Base-by-base conservation (phyloP, 2,329 filamentous ascomycete genomes). In the Colletotrichum cereale region DNA sequence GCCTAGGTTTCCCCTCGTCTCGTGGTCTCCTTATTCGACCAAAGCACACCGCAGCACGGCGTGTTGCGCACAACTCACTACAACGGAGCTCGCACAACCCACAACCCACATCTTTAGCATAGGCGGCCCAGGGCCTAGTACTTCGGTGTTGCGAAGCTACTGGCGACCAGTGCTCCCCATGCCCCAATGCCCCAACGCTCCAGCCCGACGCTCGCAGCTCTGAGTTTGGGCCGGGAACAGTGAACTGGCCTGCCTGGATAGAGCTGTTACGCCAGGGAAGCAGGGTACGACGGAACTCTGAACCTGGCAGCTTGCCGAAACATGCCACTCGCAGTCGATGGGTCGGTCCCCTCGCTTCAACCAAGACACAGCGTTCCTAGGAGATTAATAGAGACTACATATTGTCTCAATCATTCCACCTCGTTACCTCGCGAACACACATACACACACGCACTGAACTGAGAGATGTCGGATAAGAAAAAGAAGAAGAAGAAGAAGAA, bases 321-420 rank as follows among this genome's bases (percentile, higher is more conserved):
- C 65, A 68, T 71, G 58, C 58, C 65, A 71, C 65, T 68, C 57
- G 26, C 40, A 48, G 55, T 48, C 64, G 68, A 68, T 38, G 42
- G 55, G 38, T 26, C 42, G n/a, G n/a, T n/a, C n/a, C n/a, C 63
- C 64, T 67, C 68, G 68, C 69, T 68, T 64, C 29, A 55, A 69
- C 16, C 65, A 40, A 68, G 65, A 63, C 65, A 71, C 55, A 29
- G 38, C 58, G 58, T 67, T 58, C 60, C 63, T 31, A 36, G 21
- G 31, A 64, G 55, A 47, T 38, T 26, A 55, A 60, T 44, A 53
- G 31, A 60, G 52, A 38, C 42, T 50, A n/a, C n/a, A n/a, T n/a
- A 44, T 47, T 58, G 65, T 71, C 44, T 68, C 65, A 48, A 44
- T 57, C 53, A 69, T 71, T 71, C 69, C 69, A 71, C 58, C 31